Evolutionary conservation across 768 basidiomycete genomes (phyloP), one percentile per base, ranked within the genome.

Genomic region (Trametes meyenii): DNA sequence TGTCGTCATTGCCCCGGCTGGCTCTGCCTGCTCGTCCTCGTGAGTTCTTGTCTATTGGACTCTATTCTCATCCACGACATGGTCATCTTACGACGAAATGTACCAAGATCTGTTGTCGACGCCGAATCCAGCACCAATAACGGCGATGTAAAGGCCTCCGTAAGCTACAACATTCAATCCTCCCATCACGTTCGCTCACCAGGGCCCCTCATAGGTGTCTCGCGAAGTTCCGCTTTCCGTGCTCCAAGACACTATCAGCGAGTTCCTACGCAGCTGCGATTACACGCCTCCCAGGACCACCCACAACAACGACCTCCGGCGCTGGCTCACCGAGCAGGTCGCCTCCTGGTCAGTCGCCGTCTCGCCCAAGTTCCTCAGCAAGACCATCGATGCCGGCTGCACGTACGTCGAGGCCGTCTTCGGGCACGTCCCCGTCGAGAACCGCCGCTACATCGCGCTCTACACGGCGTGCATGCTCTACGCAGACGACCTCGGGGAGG

Each of bases 391-490:
- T 43, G 44, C 51, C 6, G 23, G 44, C 43, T 62, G 55, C 38
- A 44, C 7, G 50, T 52, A 53, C 44, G 56, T 57, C 50, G 61
- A 62, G 56, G 50, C 55, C 33, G 51, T 55, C 5, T 64, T 64
- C 50, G 54, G 33, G 2, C 63, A 64, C 55, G 49, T 49, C 14
- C 36, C 44, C 17, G 19, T 26, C 19, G 44, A 50, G 10, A 55
- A 62, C 46, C 61, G 69, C 44, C 69, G 75, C 8, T 73, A 72
- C 65, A 76, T 81, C 29, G 73, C 76, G 5, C 69, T 81, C 19
- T 81, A 73, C 63, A 81, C 78, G 0, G 72, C 76, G 0, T 75
- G 72, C 45, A 60, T 70, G 19, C 72, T 74, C 53, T 75, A 67
- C 42, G 58, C 76, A 23, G 81, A 82, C 63, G 79, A 82, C 58